Percentiles rank a stretch among this genome's conserved stretches.
Evolutionary conservation across 2,329 filamentous ascomycete species (phyloP).

Genomic region (Fusarium camptoceras): DNA sequence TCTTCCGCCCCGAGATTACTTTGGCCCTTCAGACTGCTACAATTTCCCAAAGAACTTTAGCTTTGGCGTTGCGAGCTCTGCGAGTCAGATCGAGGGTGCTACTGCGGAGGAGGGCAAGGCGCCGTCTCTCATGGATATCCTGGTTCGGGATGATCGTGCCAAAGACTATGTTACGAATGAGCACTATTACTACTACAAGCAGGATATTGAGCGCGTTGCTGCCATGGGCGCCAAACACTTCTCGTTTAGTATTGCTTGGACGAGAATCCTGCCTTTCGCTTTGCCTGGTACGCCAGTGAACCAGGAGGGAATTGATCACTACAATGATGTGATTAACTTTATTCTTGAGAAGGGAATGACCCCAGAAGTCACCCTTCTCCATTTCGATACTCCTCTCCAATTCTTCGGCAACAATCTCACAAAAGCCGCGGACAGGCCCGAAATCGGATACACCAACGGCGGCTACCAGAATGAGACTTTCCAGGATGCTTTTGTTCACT

Average conservation of each 20-base stretch:
- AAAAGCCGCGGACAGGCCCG: constrained; percentile 35
- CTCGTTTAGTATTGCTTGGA: constrained; percentile 65
- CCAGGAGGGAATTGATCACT: constrained; percentile 62
- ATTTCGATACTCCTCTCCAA: constrained; percentile 61
- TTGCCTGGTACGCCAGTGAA: constrained; percentile 64
- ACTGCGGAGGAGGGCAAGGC: constrained; percentile 57
- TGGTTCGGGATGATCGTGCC: constrained; percentile 41
- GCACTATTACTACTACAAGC: constrained; percentile 68
- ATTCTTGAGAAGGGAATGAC: constrained; percentile 62
- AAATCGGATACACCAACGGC: constrained; percentile 56
- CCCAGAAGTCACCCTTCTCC: constrained; percentile 61
- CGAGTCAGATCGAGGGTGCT: constrained; percentile 60
- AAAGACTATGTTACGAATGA: constrained; percentile 58
- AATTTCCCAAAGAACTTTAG: constrained; percentile 61
- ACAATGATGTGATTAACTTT: constrained; percentile 65
- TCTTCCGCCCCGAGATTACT: constrained; percentile 65
- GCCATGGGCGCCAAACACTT: constrained; percentile 64
- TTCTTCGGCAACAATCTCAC: constrained; percentile 54
- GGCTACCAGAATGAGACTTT: constrained; percentile 61
- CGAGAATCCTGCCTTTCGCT: constrained; percentile 64
- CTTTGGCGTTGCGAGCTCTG: constrained; percentile 62
- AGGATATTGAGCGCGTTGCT: constrained; percentile 65
- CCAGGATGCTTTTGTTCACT: constrained; percentile 63
- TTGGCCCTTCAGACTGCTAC: constrained; percentile 61
- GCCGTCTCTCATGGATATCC: constrained; percentile 58